Base-by-base conservation (phyloP, 108 stramenopile species). In the Nitzschia inconspicua region DNA sequence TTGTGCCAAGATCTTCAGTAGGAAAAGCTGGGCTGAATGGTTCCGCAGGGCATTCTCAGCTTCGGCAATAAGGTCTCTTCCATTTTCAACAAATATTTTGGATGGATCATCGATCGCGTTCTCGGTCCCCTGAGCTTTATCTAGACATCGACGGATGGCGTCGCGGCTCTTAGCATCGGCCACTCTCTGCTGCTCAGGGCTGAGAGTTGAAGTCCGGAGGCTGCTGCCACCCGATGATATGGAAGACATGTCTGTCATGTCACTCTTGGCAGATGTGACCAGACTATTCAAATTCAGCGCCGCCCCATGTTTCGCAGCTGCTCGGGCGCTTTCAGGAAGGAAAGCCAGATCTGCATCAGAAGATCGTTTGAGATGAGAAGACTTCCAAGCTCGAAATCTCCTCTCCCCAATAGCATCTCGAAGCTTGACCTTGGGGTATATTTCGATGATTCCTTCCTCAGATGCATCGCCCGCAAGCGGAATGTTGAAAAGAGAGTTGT, bases 371-470 rank as follows among this genome's bases (percentile, higher is more conserved):
- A 78, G 80, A 28, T 75, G 73, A 0, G 82, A 72, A 25, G 77
- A 46, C 59, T 88, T 79, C 88, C 88, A 93, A 6, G 65, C 76
- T 7, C 82, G 75, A 36, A 65, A 87, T 32, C 76, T 53, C n/a
- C 84, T 71, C 37, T 93, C 91, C 16, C 91, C 91, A 42, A 93
- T 84, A 5, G 91, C 91, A 43, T 88, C 86, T 39, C 79, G 55
- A 14, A 93, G 72, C 46, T 80, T 83, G 2, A 84, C 70, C 44
- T 60, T 80, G 40, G 62, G 44, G 9, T 73, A 20, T 16, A 75
- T 22, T 36, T 23, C 31, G 19, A 16, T 20, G 26, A 27, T 8
- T 14, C 14, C 13, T 27, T 61, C 30, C 30, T 60, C 48, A 11
- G 23, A 52, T 4, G 50, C 60, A 3, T 50, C 36, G 14, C 36